A percentile compares a stretch with the other conserved stretches of the same genome.
These are phyloP conservation scores for Eremochloa ophiuroides DNA, from an alignment of 176 grass and related monocot species.

Conservation along the genomic window DNA sequence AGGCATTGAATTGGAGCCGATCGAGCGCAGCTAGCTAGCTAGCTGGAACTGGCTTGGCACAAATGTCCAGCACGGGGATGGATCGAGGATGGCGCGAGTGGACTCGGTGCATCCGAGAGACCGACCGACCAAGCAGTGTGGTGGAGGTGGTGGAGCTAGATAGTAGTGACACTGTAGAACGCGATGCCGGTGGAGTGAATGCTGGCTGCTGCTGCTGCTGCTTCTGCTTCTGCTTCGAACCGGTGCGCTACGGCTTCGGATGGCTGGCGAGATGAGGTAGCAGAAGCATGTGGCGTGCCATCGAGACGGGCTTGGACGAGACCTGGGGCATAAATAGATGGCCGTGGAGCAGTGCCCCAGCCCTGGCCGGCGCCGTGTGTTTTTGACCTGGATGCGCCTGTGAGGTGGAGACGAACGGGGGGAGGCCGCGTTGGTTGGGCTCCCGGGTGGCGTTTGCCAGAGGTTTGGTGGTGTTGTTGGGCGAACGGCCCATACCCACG, in stretches of 20 bases:
- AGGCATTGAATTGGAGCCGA: conserved; percentile 42
- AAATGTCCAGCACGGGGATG: neutral
- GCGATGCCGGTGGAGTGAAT: neutral
- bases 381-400: neutral
- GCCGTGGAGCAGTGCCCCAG: neutral
- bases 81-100: neutral
- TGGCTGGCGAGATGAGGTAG: neutral
- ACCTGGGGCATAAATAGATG: conserved; percentile 12
- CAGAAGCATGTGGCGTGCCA: conserved; percentile 4
- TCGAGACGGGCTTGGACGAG: neutral
- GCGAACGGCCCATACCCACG: conserved; percentile 5
- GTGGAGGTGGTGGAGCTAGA: neutral
- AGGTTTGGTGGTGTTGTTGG: conserved; percentile 31
- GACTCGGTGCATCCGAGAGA: conserved; percentile 1
- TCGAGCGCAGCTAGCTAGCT: neutral
- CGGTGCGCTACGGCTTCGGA: neutral
- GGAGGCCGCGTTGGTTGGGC: neutral
- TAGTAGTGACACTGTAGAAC: neutral
- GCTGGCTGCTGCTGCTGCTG: neutral
- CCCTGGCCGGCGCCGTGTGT: neutral
- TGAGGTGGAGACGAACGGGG: neutral
- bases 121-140: conserved; percentile 11
- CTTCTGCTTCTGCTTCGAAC: neutral
- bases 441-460: conserved; percentile 4
- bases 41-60: neutral